Conservation (phyloP, 2,329 filamentous ascomycete species). For the Colletotrichum destructivum region DNA sequence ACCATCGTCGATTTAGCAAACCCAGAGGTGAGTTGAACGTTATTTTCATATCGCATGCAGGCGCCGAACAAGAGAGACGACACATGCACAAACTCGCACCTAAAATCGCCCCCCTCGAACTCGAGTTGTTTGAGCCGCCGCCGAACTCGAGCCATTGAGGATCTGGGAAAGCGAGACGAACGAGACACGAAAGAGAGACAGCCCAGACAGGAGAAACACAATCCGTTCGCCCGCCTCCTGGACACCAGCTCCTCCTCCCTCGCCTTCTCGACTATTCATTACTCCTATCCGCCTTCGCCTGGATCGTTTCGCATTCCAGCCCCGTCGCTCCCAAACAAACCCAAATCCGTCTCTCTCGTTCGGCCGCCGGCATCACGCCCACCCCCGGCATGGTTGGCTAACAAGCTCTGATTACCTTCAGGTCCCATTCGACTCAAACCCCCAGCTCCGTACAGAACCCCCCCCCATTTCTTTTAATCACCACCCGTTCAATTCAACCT, state of each 20-base stretch:
- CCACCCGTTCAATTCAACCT: conserved; percentile 28
- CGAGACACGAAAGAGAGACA: conserved; percentile 37
- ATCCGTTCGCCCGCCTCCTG: conserved; percentile 2
- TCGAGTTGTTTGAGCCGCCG: conserved; percentile 8
- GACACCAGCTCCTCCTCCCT: conserved; percentile 17
- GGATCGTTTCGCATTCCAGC: conserved; percentile 35
- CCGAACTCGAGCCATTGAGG: conserved; percentile 29
- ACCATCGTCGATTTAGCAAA: conserved; percentile 18
- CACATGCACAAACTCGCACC: conserved; percentile 5
- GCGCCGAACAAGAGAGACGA: conserved; percentile 18
- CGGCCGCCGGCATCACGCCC: conserved; percentile 19
- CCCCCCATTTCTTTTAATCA: conserved; percentile 33
- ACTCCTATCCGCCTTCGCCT: conserved; percentile 22
- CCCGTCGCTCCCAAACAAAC: conserved; percentile 33
- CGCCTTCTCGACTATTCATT: conserved; percentile 21
- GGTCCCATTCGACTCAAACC: conserved; percentile 25
- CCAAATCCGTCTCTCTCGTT: conserved; percentile 23
- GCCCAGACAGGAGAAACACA: conserved; percentile 10
- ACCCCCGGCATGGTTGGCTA: conserved; percentile 35
- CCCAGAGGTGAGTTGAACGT: conserved; percentile 23
- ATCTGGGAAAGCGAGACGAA: conserved; percentile 28
- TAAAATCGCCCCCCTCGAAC: conserved; percentile 7
- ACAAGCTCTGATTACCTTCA: conserved; percentile 19
- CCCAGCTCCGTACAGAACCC: conserved; percentile 19
- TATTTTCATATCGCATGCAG: conserved; percentile 1